Evolutionary conservation across 768 basidiomycete species (phyloP).

Genomic region (Chalciporus pseudorubinellus): DNA sequence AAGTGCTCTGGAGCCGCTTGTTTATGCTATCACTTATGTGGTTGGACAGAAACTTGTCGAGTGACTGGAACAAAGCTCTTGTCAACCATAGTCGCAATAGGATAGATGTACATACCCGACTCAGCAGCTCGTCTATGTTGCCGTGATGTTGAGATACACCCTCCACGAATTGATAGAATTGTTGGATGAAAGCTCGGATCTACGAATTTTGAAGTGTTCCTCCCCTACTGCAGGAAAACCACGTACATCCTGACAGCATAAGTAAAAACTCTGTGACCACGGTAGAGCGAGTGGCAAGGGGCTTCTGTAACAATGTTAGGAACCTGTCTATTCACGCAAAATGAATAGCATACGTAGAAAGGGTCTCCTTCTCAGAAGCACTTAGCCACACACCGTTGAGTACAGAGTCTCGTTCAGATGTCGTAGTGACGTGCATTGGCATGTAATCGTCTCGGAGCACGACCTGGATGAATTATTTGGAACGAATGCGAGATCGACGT

Average conservation of each 20-base stretch:
- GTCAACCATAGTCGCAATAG: conserved; percentile 3
- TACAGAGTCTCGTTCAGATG: conserved; percentile 65
- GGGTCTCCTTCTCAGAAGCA: conserved; percentile 58
- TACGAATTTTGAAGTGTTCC: conserved; percentile 31
- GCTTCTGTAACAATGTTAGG: conserved; percentile 41
- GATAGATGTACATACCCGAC: conserved; percentile 55
- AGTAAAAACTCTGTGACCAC: conserved; percentile 93
- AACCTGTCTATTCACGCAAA: not conserved
- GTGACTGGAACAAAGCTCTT: conserved; percentile 50
- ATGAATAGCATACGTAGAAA: conserved; percentile 44
- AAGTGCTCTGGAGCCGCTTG: conserved; percentile 68
- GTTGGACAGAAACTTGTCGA: conserved; percentile 77
- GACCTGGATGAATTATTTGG: conserved; percentile 47
- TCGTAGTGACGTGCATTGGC: conserved; percentile 71
- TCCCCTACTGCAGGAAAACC: not conserved
- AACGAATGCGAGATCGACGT: not conserved
- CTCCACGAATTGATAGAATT: conserved; percentile 95
- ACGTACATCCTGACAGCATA: conserved; percentile 85
- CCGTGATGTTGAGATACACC: conserved; percentile 90
- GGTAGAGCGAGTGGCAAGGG: conserved; percentile 72
- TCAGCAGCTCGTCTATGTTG: conserved; percentile 87
- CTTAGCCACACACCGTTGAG: conserved; percentile 83
- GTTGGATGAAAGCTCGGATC: conserved; percentile 87
- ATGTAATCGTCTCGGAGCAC: conserved; percentile 84
- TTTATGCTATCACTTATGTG: conserved; percentile 76